Evolutionary conservation across 108 stramenopile species (phyloP), one percentile per base, ranked within the genome.

Genomic region (Fragilaria radians): DNA sequence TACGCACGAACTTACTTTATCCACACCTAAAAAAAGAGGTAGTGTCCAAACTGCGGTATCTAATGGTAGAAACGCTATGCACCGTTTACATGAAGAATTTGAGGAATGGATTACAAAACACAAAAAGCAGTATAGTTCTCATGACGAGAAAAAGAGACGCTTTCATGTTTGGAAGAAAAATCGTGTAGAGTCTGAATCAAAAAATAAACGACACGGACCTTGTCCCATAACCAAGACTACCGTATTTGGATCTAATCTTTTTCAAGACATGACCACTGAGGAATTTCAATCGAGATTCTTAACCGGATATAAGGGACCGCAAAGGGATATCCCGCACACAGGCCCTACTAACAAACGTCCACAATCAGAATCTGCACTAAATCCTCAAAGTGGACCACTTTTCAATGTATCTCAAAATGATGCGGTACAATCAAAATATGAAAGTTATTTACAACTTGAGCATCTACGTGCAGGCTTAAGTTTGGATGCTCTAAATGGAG

Each of bases 111-210:
- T 71, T 34, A 50, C 33, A 9, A 67, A 66, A 18, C 86, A 89
- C 54, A 52, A 57, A 9, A 87, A 85, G 48, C 47, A 67, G 1
- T 93, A 93, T 67, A 62, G 70, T 23, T 74, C 73, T 17, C 32
- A 66, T 2, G 58, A 79, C 23, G 91, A 93, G 70, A 85, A 74
- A 52, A 76, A 89, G 48, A 52, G 68, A 34, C 70, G 91, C 36
- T 93, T 93, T 60, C 52, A 61, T 36, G 73, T 93, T 63, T 93
- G 91, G 91, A 60, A 56, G 52, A 70, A 78, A 28, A 93, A 89
- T 73, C 87, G 89, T 68, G 59, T 67, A 25, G 55, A 71, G 5
- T 87, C 82, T 33, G 28, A 56, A 0, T 76, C 79, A 29, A 88
- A 87, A 54, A 93, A 93, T 47, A 28, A 71, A 33, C 68, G 68